phyloP scores from a whole-genome alignment of 225 moss, liverwort and hornwort species.

The Marchantia polymorpha region DNA sequence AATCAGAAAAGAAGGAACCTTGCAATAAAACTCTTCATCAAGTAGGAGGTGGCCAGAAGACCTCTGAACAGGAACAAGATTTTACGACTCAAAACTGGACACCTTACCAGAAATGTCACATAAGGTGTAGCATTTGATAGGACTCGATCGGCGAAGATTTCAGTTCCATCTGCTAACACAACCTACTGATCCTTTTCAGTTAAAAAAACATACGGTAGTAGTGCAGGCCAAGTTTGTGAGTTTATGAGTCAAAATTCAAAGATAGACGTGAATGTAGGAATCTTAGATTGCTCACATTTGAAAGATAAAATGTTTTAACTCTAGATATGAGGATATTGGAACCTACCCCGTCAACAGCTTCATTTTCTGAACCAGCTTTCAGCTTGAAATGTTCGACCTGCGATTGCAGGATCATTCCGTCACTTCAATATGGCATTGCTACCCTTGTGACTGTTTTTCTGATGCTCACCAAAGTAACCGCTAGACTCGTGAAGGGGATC shows the following conservation, averaged over 20 bases:
- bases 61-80: not conserved
- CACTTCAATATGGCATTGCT: not conserved
- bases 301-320: no score
- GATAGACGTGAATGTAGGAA: not conserved
- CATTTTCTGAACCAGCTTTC: constrained; percentile 36
- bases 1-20: not conserved
- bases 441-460: no score
- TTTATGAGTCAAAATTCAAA: not conserved
- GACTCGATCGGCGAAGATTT: constrained; percentile 56
- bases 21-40: not conserved
- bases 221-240: not conserved
- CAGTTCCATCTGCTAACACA: constrained; percentile 66
- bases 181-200: constrained; percentile 38
- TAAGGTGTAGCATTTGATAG: constrained; percentile 89
- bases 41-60: not conserved
- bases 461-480: not conserved
- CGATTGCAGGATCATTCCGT: not conserved
- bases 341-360: constrained; percentile 65
- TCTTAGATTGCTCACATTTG: no score
- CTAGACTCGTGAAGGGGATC: not conserved
- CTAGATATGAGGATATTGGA: not conserved
- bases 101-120: constrained; percentile 81
- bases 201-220: not conserved
- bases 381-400: constrained; percentile 71
- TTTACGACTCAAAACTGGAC: not conserved